Evolutionary conservation across 2,329 filamentous ascomycete species (phyloP), one percentile per base, ranked within the genome.

Genomic region (Pyricularia sp.): DNA sequence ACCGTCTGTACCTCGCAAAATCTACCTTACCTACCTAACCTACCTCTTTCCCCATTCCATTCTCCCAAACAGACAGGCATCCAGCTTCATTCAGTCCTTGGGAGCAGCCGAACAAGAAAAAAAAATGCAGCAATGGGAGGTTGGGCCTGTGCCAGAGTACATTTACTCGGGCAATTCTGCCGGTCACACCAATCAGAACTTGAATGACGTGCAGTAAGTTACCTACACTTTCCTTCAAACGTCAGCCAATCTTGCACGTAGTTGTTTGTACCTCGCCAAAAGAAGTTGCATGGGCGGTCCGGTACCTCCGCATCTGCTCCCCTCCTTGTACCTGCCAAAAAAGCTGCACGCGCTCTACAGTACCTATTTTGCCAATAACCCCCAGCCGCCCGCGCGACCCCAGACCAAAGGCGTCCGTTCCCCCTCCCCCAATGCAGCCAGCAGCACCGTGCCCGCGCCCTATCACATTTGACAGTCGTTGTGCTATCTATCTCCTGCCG

Each of bases 91-190:
- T 49, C 40, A 49, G 40, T 19, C n/a, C 40, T 49, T 49, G 40
- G 40, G 40, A 49, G 40, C 40, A 49, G 10, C 40, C 40, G 40
- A 49, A 49, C 19, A n/a, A 49, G 40, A 49, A 81, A 81, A 75
- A 84, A 81, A 75, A 76, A 84, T 84, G 82, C 80, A 84, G 78
- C 81, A 84, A 76, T 84, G 82, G 82, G 81, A 84, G 75, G 80
- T 84, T 74, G 81, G 82, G 76, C 81, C 82, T 70, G 78, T 84
- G 76, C 82, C 82, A 77, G 81, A 83, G 75, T 83, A 83, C 77
- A 78, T 84, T 71, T 83, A 82, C 76, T 76, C 79, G 73, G 73
- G 73, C 72, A 81, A 79, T 75, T 77, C 77, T 75, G 77, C 80
- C 71, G 81, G 82, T 71, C 80, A 81, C 72, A 77, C 79, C 70